Percentiles rank a stretch among this genome's conserved stretches.
Evolutionary conservation across 345 rosid species (phyloP).

Genomic region (Durio zibethinus): DNA sequence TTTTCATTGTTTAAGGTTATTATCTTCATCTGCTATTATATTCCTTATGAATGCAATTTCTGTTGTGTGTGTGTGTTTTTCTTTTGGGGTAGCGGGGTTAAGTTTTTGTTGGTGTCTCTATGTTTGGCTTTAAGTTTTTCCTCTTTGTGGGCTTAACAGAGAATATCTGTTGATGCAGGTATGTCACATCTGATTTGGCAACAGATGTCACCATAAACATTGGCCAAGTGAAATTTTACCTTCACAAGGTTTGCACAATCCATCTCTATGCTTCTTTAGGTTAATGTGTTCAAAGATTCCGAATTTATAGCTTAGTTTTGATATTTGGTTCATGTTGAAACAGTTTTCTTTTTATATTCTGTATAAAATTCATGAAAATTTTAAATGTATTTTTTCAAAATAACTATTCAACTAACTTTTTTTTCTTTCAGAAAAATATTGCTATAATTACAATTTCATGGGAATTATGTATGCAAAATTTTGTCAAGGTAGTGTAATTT

Average conservation of each 20-base stretch:
- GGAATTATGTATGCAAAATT: background rate
- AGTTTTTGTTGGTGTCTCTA: background rate
- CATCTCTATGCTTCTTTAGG: background rate
- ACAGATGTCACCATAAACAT: constrained; percentile 66
- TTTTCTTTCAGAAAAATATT: background rate
- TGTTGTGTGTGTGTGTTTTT: background rate
- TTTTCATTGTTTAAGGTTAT: background rate
- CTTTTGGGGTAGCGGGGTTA: background rate
- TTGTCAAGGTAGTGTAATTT: background rate
- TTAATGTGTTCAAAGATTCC: background rate
- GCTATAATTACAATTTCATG: background rate
- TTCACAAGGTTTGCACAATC: constrained; percentile 64
- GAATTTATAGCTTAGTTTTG: background rate
- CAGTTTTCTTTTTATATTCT: background rate
- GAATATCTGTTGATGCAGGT: constrained; percentile 42
- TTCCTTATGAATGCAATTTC: background rate
- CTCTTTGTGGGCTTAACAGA: constrained; percentile 15
- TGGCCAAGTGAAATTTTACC: constrained; percentile 74
- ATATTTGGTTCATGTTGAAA: background rate
- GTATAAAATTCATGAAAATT: background rate
- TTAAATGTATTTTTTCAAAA: background rate
- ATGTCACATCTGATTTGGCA: constrained; percentile 66
- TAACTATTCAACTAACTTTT: background rate
- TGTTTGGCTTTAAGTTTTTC: background rate
- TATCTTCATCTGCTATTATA: background rate